Conservation (phyloP, 176 grass and related monocot genomes). For the Ensete ventricosum region DNA sequence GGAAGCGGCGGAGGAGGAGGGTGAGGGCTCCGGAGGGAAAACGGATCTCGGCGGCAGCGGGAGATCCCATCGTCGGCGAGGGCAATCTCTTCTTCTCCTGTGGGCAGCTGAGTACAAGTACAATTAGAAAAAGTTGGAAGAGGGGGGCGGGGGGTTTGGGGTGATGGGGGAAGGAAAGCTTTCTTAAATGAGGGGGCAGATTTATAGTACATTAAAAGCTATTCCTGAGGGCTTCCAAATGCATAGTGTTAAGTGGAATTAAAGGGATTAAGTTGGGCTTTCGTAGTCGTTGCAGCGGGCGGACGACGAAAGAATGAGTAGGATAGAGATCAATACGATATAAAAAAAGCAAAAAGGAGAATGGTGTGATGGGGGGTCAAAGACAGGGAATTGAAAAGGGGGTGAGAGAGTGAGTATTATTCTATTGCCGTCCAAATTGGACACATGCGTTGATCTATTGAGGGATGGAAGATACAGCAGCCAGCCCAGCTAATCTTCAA, state of each 20-base stretch:
- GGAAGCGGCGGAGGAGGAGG: background rate
- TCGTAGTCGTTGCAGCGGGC: background rate
- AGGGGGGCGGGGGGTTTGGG: no score
- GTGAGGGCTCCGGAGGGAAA: slow-evolving; percentile 10
- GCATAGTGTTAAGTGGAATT: background rate
- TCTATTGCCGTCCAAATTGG: no score
- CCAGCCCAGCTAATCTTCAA: no score
- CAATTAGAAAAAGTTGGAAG: background rate
- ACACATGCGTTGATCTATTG: no score
- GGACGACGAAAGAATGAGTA: background rate
- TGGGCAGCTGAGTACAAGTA: background rate
- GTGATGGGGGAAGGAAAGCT: background rate
- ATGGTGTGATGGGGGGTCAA: no score
- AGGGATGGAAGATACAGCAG: no score
- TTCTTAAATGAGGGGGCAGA: background rate
- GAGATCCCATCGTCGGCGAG: slow-evolving; percentile 5
- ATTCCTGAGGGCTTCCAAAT: background rate
- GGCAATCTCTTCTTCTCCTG: background rate
- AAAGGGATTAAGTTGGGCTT: background rate
- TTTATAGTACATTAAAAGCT: background rate
- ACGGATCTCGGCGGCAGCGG: background rate
- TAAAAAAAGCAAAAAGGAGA: background rate
- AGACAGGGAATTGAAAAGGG: no score
- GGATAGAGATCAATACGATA: background rate
- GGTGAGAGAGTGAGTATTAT: no score